Conservation (phyloP, 805 yeast species). For the Kazachstania psychrophila region DNA sequence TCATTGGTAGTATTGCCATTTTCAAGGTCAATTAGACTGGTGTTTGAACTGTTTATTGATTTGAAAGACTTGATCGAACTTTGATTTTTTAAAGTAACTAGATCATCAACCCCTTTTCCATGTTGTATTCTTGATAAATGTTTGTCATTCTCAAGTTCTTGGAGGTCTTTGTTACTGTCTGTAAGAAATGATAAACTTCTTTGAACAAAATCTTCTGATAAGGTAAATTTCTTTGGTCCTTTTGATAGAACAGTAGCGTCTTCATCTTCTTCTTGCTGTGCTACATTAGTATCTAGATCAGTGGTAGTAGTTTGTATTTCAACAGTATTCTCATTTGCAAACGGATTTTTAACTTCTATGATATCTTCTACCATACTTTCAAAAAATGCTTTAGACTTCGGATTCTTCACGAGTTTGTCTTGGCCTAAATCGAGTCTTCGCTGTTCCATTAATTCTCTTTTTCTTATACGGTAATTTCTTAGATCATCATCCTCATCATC, state of each 20-base stretch:
- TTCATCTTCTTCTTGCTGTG: slow-evolving; percentile 12
- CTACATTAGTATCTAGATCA: slow-evolving; percentile 11
- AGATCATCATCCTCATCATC: slow-evolving; percentile 57
- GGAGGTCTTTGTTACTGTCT: slow-evolving; percentile 22
- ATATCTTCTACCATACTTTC: slow-evolving; percentile 48
- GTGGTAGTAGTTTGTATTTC: slow-evolving; percentile 9
- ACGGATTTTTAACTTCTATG: slow-evolving; percentile 25
- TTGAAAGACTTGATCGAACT: slow-evolving; percentile 29
- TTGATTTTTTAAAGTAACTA: slow-evolving; percentile 39
- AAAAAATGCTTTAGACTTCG: slow-evolving; percentile 58
- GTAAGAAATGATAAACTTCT: slow-evolving; percentile 46
- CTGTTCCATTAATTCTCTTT: slow-evolving; percentile 40
- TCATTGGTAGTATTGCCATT: slow-evolving; percentile 7
- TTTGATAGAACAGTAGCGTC: slow-evolving; percentile 18
- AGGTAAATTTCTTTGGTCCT: slow-evolving; percentile 30
- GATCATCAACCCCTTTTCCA: slow-evolving; percentile 35
- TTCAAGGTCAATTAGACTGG: slow-evolving; percentile 13
- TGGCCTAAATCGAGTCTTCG: slow-evolving; percentile 38
- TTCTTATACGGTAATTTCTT: slow-evolving; percentile 32
- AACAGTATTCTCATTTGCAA: slow-evolving; percentile 23
- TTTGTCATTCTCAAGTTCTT: slow-evolving; percentile 27
- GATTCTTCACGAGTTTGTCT: slow-evolving; percentile 39
- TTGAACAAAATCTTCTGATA: slow-evolving; percentile 49
- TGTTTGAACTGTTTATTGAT: background rate
- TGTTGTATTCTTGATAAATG: slow-evolving; percentile 19